These are phyloP conservation scores for Patellifolia procumbens DNA, from an alignment of 179 eudicot genomes.

Conservation along the genomic window DNA sequence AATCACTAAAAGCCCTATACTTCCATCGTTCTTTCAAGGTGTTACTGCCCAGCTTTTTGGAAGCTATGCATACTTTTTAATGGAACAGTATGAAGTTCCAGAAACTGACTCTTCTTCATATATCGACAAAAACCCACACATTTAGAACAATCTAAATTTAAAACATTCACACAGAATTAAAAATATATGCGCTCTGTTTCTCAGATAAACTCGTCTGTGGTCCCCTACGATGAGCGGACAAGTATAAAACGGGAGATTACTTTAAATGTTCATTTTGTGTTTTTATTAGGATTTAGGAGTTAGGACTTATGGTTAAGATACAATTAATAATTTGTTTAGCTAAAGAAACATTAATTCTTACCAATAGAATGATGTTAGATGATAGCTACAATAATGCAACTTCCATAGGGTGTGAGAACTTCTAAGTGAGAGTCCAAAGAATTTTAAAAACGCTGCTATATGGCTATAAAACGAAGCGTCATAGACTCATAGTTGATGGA, in stretches of 20 bases:
- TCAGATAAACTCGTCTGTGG: not conserved
- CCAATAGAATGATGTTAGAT: too few relatives aligned
- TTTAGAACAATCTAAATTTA: not conserved
- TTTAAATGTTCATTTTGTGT: too few relatives aligned
- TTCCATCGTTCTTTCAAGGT: not conserved
- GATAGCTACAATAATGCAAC: not conserved
- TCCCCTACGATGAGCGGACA: too few relatives aligned
- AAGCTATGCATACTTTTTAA: not conserved
- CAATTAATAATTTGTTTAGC: too few relatives aligned
- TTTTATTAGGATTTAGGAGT: too few relatives aligned
- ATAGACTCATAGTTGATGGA: not conserved
- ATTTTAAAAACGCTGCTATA: not conserved
- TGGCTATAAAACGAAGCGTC: not conserved
- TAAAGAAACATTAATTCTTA: too few relatives aligned
- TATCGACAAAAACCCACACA: not conserved
- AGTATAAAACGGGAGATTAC: too few relatives aligned
- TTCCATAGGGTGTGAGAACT: not conserved
- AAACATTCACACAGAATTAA: not conserved
- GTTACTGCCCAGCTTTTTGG: not conserved
- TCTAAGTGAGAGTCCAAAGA: not conserved
- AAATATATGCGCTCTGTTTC: not conserved
- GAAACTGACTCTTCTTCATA: constrained; percentile 11
- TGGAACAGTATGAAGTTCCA: not conserved
- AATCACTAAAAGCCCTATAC: not conserved
- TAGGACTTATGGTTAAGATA: too few relatives aligned